Conservation (phyloP, 805 yeast genomes). For the Hanseniaspora clermontiae region DNA sequence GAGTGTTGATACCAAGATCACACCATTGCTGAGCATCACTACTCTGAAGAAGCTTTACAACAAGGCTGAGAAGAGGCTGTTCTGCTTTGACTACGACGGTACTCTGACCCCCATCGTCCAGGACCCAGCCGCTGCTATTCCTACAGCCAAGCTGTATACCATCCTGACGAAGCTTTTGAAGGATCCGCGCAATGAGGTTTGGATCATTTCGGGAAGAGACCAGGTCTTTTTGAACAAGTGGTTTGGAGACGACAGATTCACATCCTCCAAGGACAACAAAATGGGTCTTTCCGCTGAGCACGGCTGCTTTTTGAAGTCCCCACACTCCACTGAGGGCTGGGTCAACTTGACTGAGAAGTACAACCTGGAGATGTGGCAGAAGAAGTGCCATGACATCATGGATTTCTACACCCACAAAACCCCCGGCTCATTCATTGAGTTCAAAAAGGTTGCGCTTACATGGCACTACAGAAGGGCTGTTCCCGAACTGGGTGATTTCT, state of each 20-base stretch:
- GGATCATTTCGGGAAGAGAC: constrained; percentile 96
- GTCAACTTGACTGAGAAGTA: constrained; percentile 64
- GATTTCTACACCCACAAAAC: constrained; percentile 70
- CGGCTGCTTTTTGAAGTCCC: constrained; percentile 82
- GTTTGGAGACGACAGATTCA: constrained; percentile 41
- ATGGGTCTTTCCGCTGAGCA: constrained; percentile 92
- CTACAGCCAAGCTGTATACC: constrained; percentile 56
- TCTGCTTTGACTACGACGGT: constrained; percentile 93
- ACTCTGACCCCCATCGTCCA: constrained; percentile 91
- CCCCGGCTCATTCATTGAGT: constrained; percentile 78
- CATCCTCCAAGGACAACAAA: constrained; percentile 33
- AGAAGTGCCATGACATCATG: constrained; percentile 63
- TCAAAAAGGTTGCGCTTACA: constrained; percentile 83
- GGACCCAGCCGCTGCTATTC: constrained; percentile 97
- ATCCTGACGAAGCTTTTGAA: constrained; percentile 47
- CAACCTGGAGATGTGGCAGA: constrained; percentile 86
- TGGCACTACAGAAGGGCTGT: constrained; percentile 97
- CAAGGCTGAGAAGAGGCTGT: constrained; percentile 53
- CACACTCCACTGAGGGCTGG: constrained; percentile 53
- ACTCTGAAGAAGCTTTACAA: constrained; percentile 47
- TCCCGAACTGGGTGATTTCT: constrained; percentile 82
- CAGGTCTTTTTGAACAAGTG: constrained; percentile 78
- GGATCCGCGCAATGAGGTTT: constrained; percentile 74
- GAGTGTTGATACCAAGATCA: constrained; percentile 37
- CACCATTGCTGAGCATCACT: constrained; percentile 74